Conservation (phyloP, 2,329 filamentous ascomycete species). For the Penicillium decumbens region DNA sequence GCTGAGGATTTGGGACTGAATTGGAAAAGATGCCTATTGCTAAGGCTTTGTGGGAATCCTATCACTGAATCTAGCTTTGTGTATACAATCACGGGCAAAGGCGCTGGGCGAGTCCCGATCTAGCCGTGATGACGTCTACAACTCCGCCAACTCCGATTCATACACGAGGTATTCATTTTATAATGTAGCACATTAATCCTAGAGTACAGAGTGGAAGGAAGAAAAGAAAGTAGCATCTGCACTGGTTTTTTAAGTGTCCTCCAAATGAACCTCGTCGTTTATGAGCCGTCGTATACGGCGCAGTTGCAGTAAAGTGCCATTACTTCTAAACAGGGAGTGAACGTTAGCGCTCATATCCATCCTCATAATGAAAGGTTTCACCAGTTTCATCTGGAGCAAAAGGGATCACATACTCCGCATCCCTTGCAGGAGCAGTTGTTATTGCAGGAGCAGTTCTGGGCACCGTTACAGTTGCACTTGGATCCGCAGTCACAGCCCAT, state of each 20-base stretch:
- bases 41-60: slow-evolving; percentile 43
- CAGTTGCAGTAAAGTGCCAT: background rate
- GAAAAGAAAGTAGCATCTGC: background rate
- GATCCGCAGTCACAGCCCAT: slow-evolving; percentile 37
- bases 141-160: background rate
- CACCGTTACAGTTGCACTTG: slow-evolving; percentile 32
- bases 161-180: background rate
- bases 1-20: slow-evolving; percentile 50
- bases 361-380: background rate
- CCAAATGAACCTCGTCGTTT: background rate
- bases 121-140: slow-evolving; percentile 8
- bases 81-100: slow-evolving; percentile 35
- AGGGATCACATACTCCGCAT: slow-evolving; percentile 35
- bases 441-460: slow-evolving; percentile 32
- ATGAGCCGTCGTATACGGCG: background rate
- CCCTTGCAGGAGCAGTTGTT: slow-evolving; percentile 33
- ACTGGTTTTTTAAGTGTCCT: background rate
- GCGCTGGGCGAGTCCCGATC: slow-evolving; percentile 21
- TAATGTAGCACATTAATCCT: background rate
- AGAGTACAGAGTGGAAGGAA: background rate
- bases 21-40: slow-evolving; percentile 52
- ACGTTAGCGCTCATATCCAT: slow-evolving; percentile 9
- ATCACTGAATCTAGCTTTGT: slow-evolving; percentile 19
- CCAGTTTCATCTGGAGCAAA: background rate
- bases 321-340: slow-evolving; percentile 22